Evolutionary conservation across 129 eudicot species (phyloP).

Genomic region (Escallonia herrerae): DNA sequence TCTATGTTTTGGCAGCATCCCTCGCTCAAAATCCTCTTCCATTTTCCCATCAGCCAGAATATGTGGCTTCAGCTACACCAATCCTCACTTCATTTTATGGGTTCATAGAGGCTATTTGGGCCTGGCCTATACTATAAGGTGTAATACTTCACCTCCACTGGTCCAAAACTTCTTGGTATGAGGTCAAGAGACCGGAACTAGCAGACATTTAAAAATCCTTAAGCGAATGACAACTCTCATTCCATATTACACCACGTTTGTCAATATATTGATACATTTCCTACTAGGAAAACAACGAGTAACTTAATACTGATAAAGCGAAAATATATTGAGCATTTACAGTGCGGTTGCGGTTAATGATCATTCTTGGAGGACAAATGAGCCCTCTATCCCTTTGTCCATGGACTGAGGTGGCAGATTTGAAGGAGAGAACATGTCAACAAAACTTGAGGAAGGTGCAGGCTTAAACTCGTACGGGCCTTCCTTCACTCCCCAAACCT

Average conservation of each 20-base stretch:
- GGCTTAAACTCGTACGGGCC: conserved; percentile 95
- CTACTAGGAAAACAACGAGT: background rate
- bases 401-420: conserved; percentile 50
- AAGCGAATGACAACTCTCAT: background rate
- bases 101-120: no score
- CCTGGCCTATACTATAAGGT: no score
- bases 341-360: conserved; percentile 16
- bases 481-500: conserved; percentile 97
- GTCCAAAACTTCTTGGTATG: no score
- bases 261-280: background rate
- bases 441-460: conserved; percentile 61
- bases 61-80: no score
- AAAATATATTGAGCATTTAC: conserved; percentile 20
- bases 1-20: no score
- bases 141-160: no score
- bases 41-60: no score
- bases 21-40: no score
- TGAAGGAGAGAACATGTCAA: conserved; percentile 53
- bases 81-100: no score
- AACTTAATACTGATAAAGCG: background rate
- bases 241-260: background rate
- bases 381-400: conserved; percentile 79
- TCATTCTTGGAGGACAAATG: conserved; percentile 80
- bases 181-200: no score
- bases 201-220: background rate